Percentiles rank a stretch among this genome's conserved stretches.
phyloP scores from a whole-genome alignment of 2,329 filamentous ascomycete genomes.

The Alternaria longipes region DNA sequence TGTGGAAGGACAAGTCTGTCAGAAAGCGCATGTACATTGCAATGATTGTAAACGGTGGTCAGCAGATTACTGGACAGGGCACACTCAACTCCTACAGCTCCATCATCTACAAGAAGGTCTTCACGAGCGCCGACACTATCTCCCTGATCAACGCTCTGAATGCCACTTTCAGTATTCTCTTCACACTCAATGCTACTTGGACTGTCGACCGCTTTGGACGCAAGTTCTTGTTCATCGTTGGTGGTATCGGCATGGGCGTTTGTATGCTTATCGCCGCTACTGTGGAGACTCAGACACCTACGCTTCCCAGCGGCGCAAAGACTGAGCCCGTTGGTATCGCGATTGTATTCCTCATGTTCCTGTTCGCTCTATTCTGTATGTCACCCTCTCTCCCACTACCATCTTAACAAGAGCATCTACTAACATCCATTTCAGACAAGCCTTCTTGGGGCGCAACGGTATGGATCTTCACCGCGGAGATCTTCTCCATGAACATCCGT shows the following conservation, averaged over 20 bases:
- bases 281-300: slow-evolving; percentile 67
- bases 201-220: slow-evolving; percentile 76
- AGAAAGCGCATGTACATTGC: slow-evolving; percentile 73
- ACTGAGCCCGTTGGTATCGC: slow-evolving; percentile 68
- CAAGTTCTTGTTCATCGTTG: slow-evolving; percentile 74
- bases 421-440: slow-evolving; percentile 59
- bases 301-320: slow-evolving; percentile 61
- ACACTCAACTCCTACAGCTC: slow-evolving; percentile 77
- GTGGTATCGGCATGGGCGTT: slow-evolving; percentile 72
- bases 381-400: slow-evolving; percentile 12
- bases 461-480: slow-evolving; percentile 76
- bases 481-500: slow-evolving; percentile 77
- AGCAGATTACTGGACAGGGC: slow-evolving; percentile 77
- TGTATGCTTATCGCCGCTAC: slow-evolving; percentile 74
- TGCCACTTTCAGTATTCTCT: slow-evolving; percentile 75
- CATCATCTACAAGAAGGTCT: slow-evolving; percentile 78
- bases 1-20: slow-evolving; percentile 75
- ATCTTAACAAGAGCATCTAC: slow-evolving; percentile 30
- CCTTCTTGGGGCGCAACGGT: slow-evolving; percentile 74
- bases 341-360: slow-evolving; percentile 74
- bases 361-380: slow-evolving; percentile 70
- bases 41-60: slow-evolving; percentile 73
- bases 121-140: slow-evolving; percentile 64
- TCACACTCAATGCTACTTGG: slow-evolving; percentile 78
- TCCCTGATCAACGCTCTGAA: slow-evolving; percentile 79